Base-by-base conservation (phyloP, 495 filamentous ascomycete species). In the Podospora comata region DNA sequence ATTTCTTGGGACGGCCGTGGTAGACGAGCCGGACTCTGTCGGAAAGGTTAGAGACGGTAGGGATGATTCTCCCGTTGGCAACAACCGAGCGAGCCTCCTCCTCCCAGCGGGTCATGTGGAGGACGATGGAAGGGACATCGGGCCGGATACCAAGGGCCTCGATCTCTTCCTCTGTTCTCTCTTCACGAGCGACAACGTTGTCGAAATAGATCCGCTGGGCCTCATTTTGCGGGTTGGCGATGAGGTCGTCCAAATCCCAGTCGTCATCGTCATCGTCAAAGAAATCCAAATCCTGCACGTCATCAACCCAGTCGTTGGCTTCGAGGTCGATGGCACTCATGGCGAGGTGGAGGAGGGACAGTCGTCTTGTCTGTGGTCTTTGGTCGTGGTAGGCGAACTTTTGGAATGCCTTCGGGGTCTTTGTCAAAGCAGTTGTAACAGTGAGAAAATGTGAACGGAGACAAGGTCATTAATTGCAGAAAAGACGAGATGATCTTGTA, bases 101-200 rank as follows among this genome's bases (percentile, higher is more conserved):
- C 58, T 65, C 23, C 59, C 59, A 61, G 3, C 16, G 27, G 39
- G 66, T 71, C 61, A 72, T 65, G 57, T 69, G 68, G 4, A 55
- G 30, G 56, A 73, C 23, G 55, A 75, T 62, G 2, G 65, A 60
- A 1, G 64, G 23, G 3, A 67, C 64, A 20, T 76, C 60, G n/a
- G 74, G 73, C 11, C 28, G 39, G 62, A 78, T 72, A 27, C 76
- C 75, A 23, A 23, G 19, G 5, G 69, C 67, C 39, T 71, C 68
- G 60, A 75, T 73, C 44, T 77, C 63, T 4, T 71, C 69, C 7
- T 11, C 19, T 6, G 72, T 77, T 23, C 70, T 72, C 7, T 53
- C 65, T 18, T 59, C 60, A 48, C 74, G 73, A n/a, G 65, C 67
- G 23, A 48, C 64, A 26, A 32, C 20, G 0, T 62, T 68, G 56